These are phyloP conservation scores for Colletotrichum australisinense DNA, from an alignment of 2,329 filamentous ascomycete genomes.

Conservation along the genomic window DNA sequence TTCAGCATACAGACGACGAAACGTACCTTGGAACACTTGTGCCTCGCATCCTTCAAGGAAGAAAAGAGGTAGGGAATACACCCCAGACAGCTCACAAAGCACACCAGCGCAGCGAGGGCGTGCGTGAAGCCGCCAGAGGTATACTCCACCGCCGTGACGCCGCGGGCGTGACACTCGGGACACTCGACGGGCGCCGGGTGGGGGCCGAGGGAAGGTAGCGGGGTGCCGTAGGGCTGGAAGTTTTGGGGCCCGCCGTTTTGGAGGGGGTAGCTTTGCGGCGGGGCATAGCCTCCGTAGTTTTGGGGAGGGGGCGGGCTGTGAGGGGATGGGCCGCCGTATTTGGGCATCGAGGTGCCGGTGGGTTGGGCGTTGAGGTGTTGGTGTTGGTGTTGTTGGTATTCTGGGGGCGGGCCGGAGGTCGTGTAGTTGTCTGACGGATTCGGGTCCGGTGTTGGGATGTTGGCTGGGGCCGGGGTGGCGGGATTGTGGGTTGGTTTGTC, in stretches of 20 bases:
- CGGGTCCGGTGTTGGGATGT: background rate
- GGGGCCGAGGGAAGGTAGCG: conserved; percentile 36
- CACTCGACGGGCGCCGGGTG: conserved; percentile 38
- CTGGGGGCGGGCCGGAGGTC: conserved; percentile 6
- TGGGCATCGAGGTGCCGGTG: conserved; percentile 12
- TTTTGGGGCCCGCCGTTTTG: conserved; percentile 23
- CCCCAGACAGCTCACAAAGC: conserved; percentile 38
- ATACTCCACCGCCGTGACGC: conserved; percentile 37
- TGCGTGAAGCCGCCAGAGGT: conserved; percentile 39
- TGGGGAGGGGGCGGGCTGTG: background rate
- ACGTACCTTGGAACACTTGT: conserved; percentile 39
- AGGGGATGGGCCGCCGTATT: conserved; percentile 21
- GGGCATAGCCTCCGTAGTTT: conserved; percentile 7
- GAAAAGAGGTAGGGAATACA: conserved; percentile 40
- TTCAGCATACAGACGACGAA: background rate
- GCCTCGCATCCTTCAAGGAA: conserved; percentile 38
- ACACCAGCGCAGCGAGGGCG: conserved; percentile 36
- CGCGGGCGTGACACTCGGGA: conserved; percentile 39
- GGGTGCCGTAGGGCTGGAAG: conserved; percentile 35
- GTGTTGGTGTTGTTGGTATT: conserved; percentile 1
- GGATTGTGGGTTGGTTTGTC: conserved; percentile 12
- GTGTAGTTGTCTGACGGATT: conserved; percentile 11
- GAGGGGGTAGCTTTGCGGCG: conserved; percentile 5
- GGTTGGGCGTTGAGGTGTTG: background rate
- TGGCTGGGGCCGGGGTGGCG: background rate